Evolutionary conservation across 2,329 filamentous ascomycete genomes (phyloP), one percentile per base, ranked within the genome.

Genomic region (Cephalotrichum gorgonifer): DNA sequence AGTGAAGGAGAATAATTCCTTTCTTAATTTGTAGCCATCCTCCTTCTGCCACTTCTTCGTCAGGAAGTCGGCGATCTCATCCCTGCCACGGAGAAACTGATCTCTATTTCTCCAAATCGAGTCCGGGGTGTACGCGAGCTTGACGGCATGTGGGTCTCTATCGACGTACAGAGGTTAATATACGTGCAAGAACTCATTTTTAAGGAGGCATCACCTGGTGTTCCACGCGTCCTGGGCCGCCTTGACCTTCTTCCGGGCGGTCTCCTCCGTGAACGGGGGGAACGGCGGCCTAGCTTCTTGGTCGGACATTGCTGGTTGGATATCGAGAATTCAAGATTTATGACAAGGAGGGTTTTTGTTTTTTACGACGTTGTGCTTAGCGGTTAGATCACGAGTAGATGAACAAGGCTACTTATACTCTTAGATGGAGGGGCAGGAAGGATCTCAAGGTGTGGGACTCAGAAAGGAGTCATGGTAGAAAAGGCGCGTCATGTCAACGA

Each of bases 171-270:
- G 7, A 7, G 23, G 45, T 33, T 26, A 27, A 9, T 12, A 22
- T 14, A 11, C 15, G 6, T 39, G 8, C 12, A 20, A 22, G 2
- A 20, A 30, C 15, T 22, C 44, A 11, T 4, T 3, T 3, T 9
- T 9, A 11, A 23, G 22, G 25, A 31, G 12, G 38, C 17, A 68
- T 55, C 64, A 87, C 85, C 71, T 76, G 1, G 81, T 84, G 59
- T 94, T 95, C 88, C 88, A 94, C 3, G 83, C 71, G 61, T 88
- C 78, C 61, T 95, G 88, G 0, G 86, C 88, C 17, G 81, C 83
- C 67, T 94, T 94, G 54, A 94, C 88, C 63, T 94, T 94, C 51
- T 73, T 70, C 15, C 69, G 69, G 2, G 88, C 88, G 1, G 81
- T 83, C 60, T 87, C 83, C 1, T 49, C 47, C 3, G 80, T 91